These are phyloP conservation scores for Castanea crenata DNA, from an alignment of 306 rosid genomes.

Conservation along the genomic window DNA sequence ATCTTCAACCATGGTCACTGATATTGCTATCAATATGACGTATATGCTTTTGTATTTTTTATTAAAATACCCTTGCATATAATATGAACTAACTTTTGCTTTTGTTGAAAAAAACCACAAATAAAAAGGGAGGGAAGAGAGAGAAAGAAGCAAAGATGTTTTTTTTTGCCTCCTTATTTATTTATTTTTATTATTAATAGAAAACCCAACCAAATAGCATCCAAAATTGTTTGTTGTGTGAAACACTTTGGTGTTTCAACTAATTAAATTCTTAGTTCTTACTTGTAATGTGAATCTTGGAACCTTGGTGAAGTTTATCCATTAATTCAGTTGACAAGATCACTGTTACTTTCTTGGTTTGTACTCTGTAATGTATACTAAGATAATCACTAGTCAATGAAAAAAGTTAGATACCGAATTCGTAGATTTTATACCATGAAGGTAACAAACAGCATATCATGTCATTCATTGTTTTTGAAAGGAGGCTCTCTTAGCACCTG, in stretches of 20 bases:
- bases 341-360: slow-evolving; percentile 2
- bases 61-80: slow-evolving; percentile 8
- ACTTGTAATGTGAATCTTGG: neutral
- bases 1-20: slow-evolving; percentile 6
- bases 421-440: neutral
- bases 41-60: neutral
- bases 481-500: neutral
- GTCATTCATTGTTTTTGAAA: neutral
- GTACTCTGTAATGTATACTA: slow-evolving; percentile 8
- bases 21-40: neutral
- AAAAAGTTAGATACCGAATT: neutral
- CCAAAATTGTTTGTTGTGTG: neutral
- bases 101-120: neutral
- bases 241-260: neutral
- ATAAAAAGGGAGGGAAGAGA: neutral
- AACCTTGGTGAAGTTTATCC: neutral
- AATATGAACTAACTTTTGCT: slow-evolving; percentile 2
- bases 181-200: neutral
- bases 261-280: neutral
- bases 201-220: neutral
- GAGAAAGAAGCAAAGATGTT: neutral
- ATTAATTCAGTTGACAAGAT: neutral
- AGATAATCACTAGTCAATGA: slow-evolving; percentile 15
- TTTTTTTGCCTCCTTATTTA: neutral
- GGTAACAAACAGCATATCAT: slow-evolving; percentile 11